Evolutionary conservation across 2,329 filamentous ascomycete genomes (phyloP).

Genomic region (Microdochium trichocladiopsis): DNA sequence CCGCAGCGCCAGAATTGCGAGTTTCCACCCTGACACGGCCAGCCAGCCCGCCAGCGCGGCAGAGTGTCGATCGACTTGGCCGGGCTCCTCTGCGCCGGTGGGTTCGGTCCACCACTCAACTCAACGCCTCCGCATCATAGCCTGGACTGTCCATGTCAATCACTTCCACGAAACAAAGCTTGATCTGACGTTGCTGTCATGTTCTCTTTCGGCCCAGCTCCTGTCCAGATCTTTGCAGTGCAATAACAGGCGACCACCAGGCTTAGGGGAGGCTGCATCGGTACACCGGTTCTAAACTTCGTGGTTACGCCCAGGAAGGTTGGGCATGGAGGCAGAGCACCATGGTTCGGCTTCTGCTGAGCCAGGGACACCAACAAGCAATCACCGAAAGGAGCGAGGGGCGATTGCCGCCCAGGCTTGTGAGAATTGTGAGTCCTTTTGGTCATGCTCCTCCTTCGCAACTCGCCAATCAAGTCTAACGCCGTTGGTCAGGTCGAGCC

Average conservation of each 20-base stretch:
- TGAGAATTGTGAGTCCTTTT: constrained; percentile 6
- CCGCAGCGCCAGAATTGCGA: neutral
- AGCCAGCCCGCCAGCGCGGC: no score
- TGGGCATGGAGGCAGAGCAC: neutral
- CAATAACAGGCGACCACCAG: neutral
- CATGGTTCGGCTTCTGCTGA: constrained; percentile 21
- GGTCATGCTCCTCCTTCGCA: constrained; percentile 1
- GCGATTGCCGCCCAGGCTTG: constrained; percentile 30
- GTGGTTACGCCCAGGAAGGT: neutral
- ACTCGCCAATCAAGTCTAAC: constrained; percentile 1
- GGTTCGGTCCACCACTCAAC: neutral
- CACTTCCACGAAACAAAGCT: neutral
- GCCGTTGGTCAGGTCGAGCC: neutral
- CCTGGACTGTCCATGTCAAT: neutral
- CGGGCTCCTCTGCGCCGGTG: neutral
- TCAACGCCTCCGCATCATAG: neutral
- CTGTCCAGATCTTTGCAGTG: neutral
- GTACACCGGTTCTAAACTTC: neutral
- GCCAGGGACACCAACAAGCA: constrained; percentile 18
- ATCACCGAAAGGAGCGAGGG: constrained; percentile 27
- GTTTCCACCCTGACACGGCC: no score
- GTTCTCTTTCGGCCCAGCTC: neutral
- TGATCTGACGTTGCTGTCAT: neutral
- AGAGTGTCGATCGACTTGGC: no score
- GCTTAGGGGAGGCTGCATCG: neutral